Evolutionary conservation across 2,329 filamentous ascomycete genomes (phyloP), one percentile per base, ranked within the genome.

Genomic region (Ophiostoma perfectum): DNA sequence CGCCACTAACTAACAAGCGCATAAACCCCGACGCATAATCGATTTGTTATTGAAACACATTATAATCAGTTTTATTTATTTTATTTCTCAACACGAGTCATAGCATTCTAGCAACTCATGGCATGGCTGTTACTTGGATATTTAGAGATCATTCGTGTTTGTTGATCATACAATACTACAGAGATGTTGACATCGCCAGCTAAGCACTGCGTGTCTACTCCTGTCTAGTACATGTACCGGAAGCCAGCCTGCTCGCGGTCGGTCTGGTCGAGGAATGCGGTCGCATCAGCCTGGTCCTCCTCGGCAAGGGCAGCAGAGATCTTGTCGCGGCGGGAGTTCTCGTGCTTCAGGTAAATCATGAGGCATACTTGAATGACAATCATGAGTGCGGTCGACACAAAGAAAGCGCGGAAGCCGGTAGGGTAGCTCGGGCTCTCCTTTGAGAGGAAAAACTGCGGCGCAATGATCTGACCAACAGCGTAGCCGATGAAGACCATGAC

Each of bases 361-460:
- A 87, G 75, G 62, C 80, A 81, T 8, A 82, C 72, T 58, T 84
- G 80, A 4, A 82, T 78, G 2, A 80, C 52, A 1, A 85, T 80
- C 66, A 86, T 78, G 45, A 83, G 73, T 0, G 79, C 80, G 72
- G 88, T 88, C 75, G 86, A 89, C 5, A 84, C 82, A 67, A 89
- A 80, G 71, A 88, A 86, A 87, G 88, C 75, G 85, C 89, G 80
- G 72, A 89, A 88, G 0, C 86, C 87, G 58, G 84, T 86, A 64
- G 83, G 81, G 74, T 90, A 90, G 1, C 81, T 77, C 0, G 88
- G 88, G 0, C 80, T 80, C 73, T 90, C 85, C 45, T 76, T 77
- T n/a, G 80, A 77, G 14, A 85, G 77, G 77, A 88, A 88, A 3
- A 88, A 80, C 77, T 89, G 69, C 4, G 69, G 69, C 44, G 69